Conservation (phyloP, 768 basidiomycete species). For the Tremella fuciformis region DNA sequence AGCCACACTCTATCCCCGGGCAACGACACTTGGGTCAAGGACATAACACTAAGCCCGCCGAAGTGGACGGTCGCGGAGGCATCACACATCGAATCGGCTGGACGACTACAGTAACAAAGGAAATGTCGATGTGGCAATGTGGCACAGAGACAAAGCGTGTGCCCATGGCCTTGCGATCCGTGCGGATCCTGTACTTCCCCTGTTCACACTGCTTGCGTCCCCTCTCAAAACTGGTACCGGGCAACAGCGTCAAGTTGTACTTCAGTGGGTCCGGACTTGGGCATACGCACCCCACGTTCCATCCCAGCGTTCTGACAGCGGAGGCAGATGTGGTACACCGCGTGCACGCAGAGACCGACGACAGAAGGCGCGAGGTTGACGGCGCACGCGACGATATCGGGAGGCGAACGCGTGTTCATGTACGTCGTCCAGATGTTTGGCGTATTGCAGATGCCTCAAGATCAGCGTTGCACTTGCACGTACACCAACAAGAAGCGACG, state of each 20-base stretch:
- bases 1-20: too few species aligned
- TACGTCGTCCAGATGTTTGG: conserved; percentile 50
- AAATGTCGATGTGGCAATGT: too few species aligned
- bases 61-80: too few species aligned
- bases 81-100: too few species aligned
- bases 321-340: conserved; percentile 40
- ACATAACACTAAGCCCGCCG: too few species aligned
- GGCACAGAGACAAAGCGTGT: too few species aligned
- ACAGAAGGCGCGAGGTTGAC: conserved; percentile 47
- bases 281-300: conserved; percentile 38
- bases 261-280: conserved; percentile 35
- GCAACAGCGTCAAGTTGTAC: conserved; percentile 45
- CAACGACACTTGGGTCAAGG: too few species aligned
- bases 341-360: conserved; percentile 32
- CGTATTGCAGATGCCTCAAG: conserved; percentile 10
- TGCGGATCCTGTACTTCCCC: too few species aligned
- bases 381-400: conserved; percentile 45
- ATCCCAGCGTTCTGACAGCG: conserved; percentile 39
- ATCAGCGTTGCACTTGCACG: conserved; percentile 8
- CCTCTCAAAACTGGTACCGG: conserved; percentile 43
- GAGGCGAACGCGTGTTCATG: conserved; percentile 44
- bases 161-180: too few species aligned
- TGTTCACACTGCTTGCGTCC: too few species aligned
- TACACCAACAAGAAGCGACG: conserved; percentile 12
- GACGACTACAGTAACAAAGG: too few species aligned